Evolutionary conservation across 768 basidiomycete genomes (phyloP).

Genomic region (Steccherinum ochraceum): DNA sequence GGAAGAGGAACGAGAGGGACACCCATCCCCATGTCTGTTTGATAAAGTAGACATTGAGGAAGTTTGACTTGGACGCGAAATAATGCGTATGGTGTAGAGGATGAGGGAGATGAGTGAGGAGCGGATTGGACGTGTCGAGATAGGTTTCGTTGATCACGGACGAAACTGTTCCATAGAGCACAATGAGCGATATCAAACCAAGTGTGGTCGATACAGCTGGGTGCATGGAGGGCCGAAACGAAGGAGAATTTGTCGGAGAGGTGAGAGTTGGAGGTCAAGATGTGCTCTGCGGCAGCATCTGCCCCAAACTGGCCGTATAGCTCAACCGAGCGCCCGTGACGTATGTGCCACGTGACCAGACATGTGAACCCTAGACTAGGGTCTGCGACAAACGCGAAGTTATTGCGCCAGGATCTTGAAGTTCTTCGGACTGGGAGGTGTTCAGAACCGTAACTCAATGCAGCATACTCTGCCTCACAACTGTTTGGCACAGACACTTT

Average conservation of each 20-base stretch:
- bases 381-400: no score
- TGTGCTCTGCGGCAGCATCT: no score
- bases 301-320: background rate
- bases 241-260: background rate
- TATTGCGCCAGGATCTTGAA: no score
- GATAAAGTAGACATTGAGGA: constrained; percentile 81
- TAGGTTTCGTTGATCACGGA: constrained; percentile 61
- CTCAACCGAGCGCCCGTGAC: background rate
- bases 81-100: constrained; percentile 56
- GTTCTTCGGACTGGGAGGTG: no score
- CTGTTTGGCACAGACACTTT: no score
- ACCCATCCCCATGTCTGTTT: constrained; percentile 95
- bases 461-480: no score
- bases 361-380: no score
- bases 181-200: constrained; percentile 35
- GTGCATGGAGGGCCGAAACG: background rate
- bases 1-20: constrained; percentile 52
- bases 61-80: constrained; percentile 77
- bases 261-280: no score
- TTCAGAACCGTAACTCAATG: no score
- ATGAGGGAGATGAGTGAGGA: constrained; percentile 63
- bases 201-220: constrained; percentile 22
- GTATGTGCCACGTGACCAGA: background rate
- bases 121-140: constrained; percentile 80
- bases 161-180: constrained; percentile 58